Base-by-base conservation (phyloP, 768 basidiomycete species). In the Mycena belliarum region DNA sequence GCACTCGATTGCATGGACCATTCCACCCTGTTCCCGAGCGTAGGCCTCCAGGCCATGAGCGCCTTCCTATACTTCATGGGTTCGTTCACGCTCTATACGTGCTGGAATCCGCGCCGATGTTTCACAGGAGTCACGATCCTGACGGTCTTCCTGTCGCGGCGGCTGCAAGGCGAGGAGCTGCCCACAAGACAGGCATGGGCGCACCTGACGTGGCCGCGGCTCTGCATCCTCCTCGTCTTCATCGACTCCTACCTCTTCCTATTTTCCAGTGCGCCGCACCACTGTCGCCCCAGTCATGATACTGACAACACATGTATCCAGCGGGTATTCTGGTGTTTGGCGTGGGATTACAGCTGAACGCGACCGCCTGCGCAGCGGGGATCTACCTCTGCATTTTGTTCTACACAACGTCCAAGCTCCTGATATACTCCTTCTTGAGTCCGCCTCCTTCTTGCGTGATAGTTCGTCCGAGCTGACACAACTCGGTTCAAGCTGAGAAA, bases 391-490 rank as follows among this genome's bases (percentile, higher is more conserved):
- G 79, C 65, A 73, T 81, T 46, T 55, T 65, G 21, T 73, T 79
- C 57, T 79, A 79, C 57, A 69, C 74, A 1, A 66, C 72, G 12
- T 74, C 77, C 7, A 79, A 82, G 58, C 51, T 81, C 9, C 72
- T 81, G 40, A 76, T 82, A 7, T 83, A 82, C 60, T 67, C 73
- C 6, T 82, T 81, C 61, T 72, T 82, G 25, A 71, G 74, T 74
- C 42, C 40, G 33, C 29, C 6, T 14, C 6, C 48, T 52, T 8
- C 50, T 45, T 28, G 12, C 52, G 33, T 42, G 50, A 24, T 23
- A 48, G 53, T 42, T 55, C 41, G n/a, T 18, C 45, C 47, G 25
- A n/a, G n/a, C 35, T 7, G 16, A 33, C 44, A 60, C 43, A 51
- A 5, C 16, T 18, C 10, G 29, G 28, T 6, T 38, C 16, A 15